Evolutionary conservation across 441 rosid species (phyloP).

Genomic region (Eutrema salsugineum): DNA sequence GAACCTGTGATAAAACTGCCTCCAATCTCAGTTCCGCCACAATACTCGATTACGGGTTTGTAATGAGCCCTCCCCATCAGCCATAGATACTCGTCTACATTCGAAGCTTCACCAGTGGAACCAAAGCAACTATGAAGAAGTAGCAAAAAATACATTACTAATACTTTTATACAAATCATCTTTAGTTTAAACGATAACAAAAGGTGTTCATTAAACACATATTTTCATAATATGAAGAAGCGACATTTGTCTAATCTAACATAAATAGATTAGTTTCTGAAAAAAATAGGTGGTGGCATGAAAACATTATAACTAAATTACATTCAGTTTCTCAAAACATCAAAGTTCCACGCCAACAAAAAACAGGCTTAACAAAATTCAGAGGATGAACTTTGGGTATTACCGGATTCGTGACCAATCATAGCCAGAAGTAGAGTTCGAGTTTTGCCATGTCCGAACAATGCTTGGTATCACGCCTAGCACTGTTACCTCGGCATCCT

Average conservation of each 20-base stretch:
- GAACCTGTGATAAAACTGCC: conserved; percentile 86
- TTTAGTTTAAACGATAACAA: neutral
- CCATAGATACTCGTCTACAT: conserved; percentile 88
- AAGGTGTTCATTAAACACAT: neutral
- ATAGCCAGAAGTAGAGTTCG: conserved; percentile 57
- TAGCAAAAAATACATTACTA: neutral
- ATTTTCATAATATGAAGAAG: neutral
- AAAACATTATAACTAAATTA: neutral
- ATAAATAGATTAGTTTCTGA: neutral
- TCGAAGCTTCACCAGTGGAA: conserved; percentile 98
- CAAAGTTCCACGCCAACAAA: neutral
- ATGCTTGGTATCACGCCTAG: conserved; percentile 97
- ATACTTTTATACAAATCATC: conserved; percentile 2
- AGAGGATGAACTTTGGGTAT: conserved; percentile 14
- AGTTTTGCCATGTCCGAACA: conserved; percentile 83
- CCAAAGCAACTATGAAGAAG: conserved; percentile 64
- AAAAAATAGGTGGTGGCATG: neutral
- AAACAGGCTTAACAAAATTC: neutral
- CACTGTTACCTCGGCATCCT: conserved; percentile 93
- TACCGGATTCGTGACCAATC: conserved; percentile 95
- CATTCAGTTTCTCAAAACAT: neutral
- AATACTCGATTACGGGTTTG: conserved; percentile 89
- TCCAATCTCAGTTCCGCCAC: conserved; percentile 97
- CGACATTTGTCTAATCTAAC: neutral
- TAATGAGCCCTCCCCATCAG: conserved; percentile 87